A percentile compares a stretch with the other conserved stretches of the same genome.
These are phyloP conservation scores for Corylus heterophylla DNA, from an alignment of 306 rosid species.

Conservation along the genomic window DNA sequence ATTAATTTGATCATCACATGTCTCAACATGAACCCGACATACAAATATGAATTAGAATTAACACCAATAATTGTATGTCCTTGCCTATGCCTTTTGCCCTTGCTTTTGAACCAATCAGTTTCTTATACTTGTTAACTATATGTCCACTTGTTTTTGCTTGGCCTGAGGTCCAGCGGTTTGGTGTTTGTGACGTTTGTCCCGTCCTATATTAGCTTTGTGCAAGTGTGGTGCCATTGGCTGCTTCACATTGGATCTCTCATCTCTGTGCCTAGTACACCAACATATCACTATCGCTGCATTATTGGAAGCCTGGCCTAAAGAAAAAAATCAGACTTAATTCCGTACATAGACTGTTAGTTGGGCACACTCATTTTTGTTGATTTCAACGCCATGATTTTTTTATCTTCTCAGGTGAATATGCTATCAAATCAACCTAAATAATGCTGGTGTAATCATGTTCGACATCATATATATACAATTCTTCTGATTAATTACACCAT, in stretches of 20 bases:
- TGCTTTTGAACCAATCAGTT: neutral
- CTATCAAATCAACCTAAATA: neutral
- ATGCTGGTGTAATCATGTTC: neutral
- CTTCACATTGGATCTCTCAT: neutral
- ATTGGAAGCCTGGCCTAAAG: neutral
- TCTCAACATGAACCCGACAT: no score
- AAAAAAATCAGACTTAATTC: neutral
- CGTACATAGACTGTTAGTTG: neutral
- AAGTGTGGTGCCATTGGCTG: neutral
- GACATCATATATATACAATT: neutral
- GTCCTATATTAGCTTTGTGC: neutral
- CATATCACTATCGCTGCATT: neutral
- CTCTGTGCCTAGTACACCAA: neutral
- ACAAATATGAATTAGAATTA: no score
- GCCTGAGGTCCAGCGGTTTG: neutral
- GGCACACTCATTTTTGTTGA: neutral
- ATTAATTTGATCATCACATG: no score
- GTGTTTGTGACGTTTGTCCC: neutral
- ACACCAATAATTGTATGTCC: no score
- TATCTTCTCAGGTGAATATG: neutral
- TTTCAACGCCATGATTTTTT: neutral
- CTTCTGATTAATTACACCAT: no score
- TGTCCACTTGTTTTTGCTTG: neutral
- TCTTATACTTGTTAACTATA: neutral
- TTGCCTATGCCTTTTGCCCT: neutral